Base-by-base conservation (phyloP, 768 basidiomycete species). In the Trametes maxima region DNA sequence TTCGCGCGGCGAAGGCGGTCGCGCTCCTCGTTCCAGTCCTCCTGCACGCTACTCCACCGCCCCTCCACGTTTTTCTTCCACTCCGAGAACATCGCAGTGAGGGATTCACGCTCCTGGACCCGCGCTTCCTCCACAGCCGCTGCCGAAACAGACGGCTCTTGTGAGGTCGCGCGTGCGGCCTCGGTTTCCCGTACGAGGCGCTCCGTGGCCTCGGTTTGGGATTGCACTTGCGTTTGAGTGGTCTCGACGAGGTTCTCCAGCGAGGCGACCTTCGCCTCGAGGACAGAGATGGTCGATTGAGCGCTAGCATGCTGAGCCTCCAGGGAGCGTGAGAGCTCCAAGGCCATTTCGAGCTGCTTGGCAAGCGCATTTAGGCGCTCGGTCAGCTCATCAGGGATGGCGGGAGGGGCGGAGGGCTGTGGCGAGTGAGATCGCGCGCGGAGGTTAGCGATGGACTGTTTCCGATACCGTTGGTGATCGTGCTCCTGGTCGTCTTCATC, bases 41-140 rank as follows among this genome's bases (percentile, higher is more conserved):
- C 88, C 67, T 88, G 85, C 35, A 95, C 87, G 28, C 74, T 76
- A 37, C 77, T 82, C 92, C 92, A 95, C 51, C 87, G 84, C 10
- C 87, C 89, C 67, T 95, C 93, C 22, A 95, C 85, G 12, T 77
- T 78, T 68, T 84, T 86, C 72, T 88, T 89, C 91, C 92, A 95
- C 43, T 87, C 85, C 19, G 78, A 75, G 33, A 89, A 75, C 71
- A 87, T 79, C 21, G 78, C 75, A 13, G 79, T 83, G 42, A 87
- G 71, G 0, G 80, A 79, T 36, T 84, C 83, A 13, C 75, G 78
- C 56, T 84, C 80, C 39, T 75, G 57, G 16, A 72, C 74, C 19
- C 69, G 68, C 22, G 72, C 69, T 24, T 73, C 72, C 39, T 77
- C 74, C 24, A 42, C 70, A 1, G 70, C 67, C 4, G 65, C 59